Percentiles rank a stretch among this genome's conserved stretches.
phyloP scores from a whole-genome alignment of 2,329 filamentous ascomycete species.

The Laburnicola sp. region DNA sequence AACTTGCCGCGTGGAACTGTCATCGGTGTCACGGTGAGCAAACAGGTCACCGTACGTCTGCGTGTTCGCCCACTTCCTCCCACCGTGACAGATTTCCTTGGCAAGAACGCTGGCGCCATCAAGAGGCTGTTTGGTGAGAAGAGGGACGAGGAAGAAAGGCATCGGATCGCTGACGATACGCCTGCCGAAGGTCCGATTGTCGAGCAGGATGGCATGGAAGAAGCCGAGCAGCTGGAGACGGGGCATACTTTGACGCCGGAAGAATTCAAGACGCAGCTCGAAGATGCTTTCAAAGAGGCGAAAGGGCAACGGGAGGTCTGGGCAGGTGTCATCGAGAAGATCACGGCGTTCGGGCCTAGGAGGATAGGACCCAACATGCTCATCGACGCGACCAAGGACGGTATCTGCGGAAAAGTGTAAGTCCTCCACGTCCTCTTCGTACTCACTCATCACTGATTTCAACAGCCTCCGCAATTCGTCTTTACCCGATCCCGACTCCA shows the following conservation, averaged over 20 bases:
- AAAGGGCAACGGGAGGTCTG: conserved; percentile 77
- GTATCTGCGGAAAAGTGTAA: conserved; percentile 74
- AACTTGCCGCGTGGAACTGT: conserved; percentile 84
- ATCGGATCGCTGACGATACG: conserved; percentile 38
- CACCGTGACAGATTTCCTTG: conserved; percentile 80
- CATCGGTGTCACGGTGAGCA: conserved; percentile 75
- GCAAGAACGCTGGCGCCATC: conserved; percentile 77
- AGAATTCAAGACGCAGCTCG: conserved; percentile 77
- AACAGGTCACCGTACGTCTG: conserved; percentile 77
- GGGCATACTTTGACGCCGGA: conserved; percentile 67
- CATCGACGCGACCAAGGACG: conserved; percentile 75
- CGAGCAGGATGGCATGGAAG: conserved; percentile 53
- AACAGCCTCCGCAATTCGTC: conserved; percentile 32
- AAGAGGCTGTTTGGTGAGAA: conserved; percentile 76
- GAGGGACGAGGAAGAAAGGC: conserved; percentile 54
- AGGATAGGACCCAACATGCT: conserved; percentile 86
- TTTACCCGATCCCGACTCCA: conserved; percentile 42
- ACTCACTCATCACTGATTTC: conserved; percentile 11
- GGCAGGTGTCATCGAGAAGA: conserved; percentile 74
- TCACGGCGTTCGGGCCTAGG: conserved; percentile 87
- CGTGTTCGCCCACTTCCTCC: conserved; percentile 77
- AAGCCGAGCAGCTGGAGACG: conserved; percentile 58
- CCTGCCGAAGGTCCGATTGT: conserved; percentile 51
- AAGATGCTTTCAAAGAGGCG: conserved; percentile 67
- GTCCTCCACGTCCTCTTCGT: conserved; percentile 24